Base-by-base conservation (phyloP, 2,329 filamentous ascomycete species). In the Epichloe sibirici region DNA sequence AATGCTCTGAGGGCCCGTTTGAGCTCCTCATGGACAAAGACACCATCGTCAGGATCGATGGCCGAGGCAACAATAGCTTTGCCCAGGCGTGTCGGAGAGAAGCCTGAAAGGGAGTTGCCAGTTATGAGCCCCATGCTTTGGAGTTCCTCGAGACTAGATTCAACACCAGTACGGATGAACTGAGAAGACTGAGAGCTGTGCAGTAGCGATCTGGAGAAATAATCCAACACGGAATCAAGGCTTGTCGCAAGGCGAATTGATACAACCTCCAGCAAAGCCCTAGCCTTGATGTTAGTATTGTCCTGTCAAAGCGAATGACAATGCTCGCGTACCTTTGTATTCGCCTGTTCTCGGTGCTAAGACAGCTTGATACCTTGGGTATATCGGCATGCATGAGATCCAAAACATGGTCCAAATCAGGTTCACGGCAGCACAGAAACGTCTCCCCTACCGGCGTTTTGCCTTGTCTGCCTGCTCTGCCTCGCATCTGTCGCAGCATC, bases 401-500 rank as follows among this genome's bases (percentile, higher is more conserved):
- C 35, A 85, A 74, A 4, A 89, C 83, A 15, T 78, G 78, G 61
- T 87, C 82, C 13, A 90, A 66, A 58, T 90, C 86, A 9, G 72
- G 67, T 59, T 81, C 77, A 34, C 81, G 77, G 61, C 86, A 90
- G 62, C 86, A 89, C 1, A 90, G 70, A 63, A 86, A 90, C 1
- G 85, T 90, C 68, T 90, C 86, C 2, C 86, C 86, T 46, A 86
- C 71, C 49, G 86, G 83, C 52, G 88, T 85, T 61, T 88, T 90
- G 48, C 86, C 86, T 66, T 89, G 89, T 51, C 86, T 77, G 6
- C 86, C 86, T 21, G 86, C 86, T 55, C 86, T 77, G 3, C 86
- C 86, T 62, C 85, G 79, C 86, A 90, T 90, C 66, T 90, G 86
- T 48, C 85, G 79, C 66, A 90, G 72, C 82, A 90, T 86, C 4